These are phyloP conservation scores for Lupinus albus DNA, from an alignment of 306 rosid species.

Conservation along the genomic window DNA sequence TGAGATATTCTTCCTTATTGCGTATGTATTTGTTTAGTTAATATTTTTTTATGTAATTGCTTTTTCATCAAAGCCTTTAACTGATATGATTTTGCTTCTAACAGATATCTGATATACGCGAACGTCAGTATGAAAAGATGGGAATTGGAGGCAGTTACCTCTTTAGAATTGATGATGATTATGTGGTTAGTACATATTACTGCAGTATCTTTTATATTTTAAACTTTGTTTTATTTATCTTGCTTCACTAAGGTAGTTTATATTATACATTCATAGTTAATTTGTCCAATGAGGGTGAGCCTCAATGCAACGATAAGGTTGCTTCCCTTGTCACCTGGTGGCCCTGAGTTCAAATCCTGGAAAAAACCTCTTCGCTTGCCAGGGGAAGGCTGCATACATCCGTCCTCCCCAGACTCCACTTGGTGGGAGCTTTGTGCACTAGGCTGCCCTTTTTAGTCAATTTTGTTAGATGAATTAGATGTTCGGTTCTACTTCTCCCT, in stretches of 20 bases:
- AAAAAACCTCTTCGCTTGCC: too few relatives aligned
- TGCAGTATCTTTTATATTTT: constrained; percentile 28
- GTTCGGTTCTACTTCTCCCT: constrained; percentile 7
- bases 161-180: constrained; percentile 94
- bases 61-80: not conserved
- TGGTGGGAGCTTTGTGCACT: too few relatives aligned
- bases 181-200: constrained; percentile 79
- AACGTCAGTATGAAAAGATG: constrained; percentile 84
- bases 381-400: too few relatives aligned
- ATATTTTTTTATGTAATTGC: constrained; percentile 1
- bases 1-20: constrained; percentile 3
- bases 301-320: too few relatives aligned
- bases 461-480: constrained; percentile 20
- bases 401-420: too few relatives aligned
- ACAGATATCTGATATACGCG: constrained; percentile 96
- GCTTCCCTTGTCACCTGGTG: too few relatives aligned
- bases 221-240: constrained; percentile 16
- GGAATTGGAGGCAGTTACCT: constrained; percentile 99
- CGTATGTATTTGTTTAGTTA: constrained; percentile 6
- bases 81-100: constrained; percentile 20
- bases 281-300: too few relatives aligned
- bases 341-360: too few relatives aligned
- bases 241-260: constrained; percentile 12
- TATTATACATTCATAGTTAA: not conserved
- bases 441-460: too few relatives aligned